Evolutionary conservation across 768 basidiomycete genomes (phyloP).

Genomic region (Mycena sanguinolenta): DNA sequence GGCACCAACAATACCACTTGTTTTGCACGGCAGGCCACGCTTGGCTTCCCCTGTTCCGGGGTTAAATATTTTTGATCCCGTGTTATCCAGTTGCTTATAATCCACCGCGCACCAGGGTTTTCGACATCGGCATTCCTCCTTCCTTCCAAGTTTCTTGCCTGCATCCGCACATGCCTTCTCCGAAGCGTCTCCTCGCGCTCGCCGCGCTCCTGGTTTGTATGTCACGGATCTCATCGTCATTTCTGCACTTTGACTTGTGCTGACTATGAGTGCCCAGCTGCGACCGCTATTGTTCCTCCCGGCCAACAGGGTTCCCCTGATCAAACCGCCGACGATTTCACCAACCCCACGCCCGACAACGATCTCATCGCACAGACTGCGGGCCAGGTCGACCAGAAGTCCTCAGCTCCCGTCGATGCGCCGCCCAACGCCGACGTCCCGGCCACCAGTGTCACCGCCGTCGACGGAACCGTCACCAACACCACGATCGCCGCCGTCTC

Average conservation of each 20-base stretch:
- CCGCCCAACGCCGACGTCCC: too few relatives aligned
- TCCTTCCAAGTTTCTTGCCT: background rate
- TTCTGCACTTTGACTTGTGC: background rate
- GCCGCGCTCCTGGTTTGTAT: slow-evolving; percentile 29
- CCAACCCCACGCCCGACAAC: too few relatives aligned
- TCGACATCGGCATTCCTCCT: slow-evolving; percentile 6
- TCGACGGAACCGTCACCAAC: too few relatives aligned
- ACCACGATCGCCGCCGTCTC: too few relatives aligned
- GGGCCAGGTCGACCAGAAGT: too few relatives aligned
- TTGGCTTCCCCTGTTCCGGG: slow-evolving; percentile 18
- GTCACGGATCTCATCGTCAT: slow-evolving; percentile 5
- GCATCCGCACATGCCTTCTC: slow-evolving; percentile 32
- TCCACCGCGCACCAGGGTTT: background rate
- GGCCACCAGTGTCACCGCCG: too few relatives aligned
- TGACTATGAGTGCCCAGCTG: slow-evolving; percentile 8
- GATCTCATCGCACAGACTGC: too few relatives aligned
- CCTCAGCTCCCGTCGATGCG: too few relatives aligned
- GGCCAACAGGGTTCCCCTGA: too few relatives aligned
- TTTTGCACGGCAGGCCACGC: slow-evolving; percentile 15
- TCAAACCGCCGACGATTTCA: too few relatives aligned
- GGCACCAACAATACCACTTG: slow-evolving; percentile 26
- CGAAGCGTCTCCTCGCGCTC: slow-evolving; percentile 29
- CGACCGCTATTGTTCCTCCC: too few relatives aligned
- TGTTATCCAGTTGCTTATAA: slow-evolving; percentile 15
- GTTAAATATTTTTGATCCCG: background rate